A percentile compares a stretch with the other conserved stretches of the same genome.
Evolutionary conservation across 352 stramenopile species (phyloP).

Genomic region (Elongisporangium undulatum): DNA sequence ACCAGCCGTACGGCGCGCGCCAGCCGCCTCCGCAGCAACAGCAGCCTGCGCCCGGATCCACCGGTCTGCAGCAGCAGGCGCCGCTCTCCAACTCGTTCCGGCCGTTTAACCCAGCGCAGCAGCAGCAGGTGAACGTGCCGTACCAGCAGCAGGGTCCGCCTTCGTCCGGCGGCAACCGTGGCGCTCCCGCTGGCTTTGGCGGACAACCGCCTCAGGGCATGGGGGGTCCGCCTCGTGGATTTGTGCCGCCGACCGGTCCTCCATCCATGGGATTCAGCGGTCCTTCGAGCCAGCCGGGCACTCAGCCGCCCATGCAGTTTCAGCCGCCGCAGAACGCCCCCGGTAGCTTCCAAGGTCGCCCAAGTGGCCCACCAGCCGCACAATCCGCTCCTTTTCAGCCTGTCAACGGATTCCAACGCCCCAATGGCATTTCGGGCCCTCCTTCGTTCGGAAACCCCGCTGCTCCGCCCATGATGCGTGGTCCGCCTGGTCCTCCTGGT

Average conservation of each 20-base stretch:
- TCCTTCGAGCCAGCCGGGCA: slow-evolving; percentile 25
- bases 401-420: slow-evolving; percentile 6
- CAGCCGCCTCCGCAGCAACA: slow-evolving; percentile 19
- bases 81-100: slow-evolving; percentile 42
- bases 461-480: slow-evolving; percentile 28
- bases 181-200: slow-evolving; percentile 7
- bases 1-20: slow-evolving; percentile 47
- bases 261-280: slow-evolving; percentile 22
- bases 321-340: slow-evolving; percentile 11
- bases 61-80: slow-evolving; percentile 17
- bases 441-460: background rate
- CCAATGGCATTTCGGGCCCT: background rate
- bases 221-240: slow-evolving; percentile 13
- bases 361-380: background rate
- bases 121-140: slow-evolving; percentile 30
- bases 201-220: background rate
- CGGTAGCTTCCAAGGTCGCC: background rate
- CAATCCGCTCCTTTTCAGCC: background rate
- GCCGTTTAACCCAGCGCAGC: slow-evolving; percentile 55
- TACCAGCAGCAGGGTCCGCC: slow-evolving; percentile 10
- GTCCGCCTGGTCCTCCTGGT: slow-evolving; percentile 11
- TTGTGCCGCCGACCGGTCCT: slow-evolving; percentile 14
- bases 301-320: slow-evolving; percentile 16
- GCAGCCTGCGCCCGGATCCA: slow-evolving; percentile 9
- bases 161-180: slow-evolving; percentile 15